Evolutionary conservation across 2,329 filamentous ascomycete genomes (phyloP).

Genomic region (Penicillium concentricum): DNA sequence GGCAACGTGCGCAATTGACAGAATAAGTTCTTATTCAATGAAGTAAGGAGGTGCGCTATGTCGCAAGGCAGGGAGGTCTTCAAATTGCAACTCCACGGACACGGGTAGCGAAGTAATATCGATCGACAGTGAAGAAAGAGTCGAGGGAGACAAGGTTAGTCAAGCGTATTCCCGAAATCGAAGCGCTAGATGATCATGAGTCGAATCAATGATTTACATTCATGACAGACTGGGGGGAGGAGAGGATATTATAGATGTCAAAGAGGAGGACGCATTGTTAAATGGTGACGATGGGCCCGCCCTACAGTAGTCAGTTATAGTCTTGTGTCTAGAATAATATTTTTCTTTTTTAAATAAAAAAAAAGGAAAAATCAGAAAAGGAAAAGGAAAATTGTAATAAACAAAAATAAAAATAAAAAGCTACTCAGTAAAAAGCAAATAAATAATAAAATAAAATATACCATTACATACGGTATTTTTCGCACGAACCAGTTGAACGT

Average conservation of each 20-base stretch:
- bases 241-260: conserved; percentile 20
- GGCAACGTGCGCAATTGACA: conserved; percentile 19
- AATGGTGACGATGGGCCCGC: conserved; percentile 10
- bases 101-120: neutral
- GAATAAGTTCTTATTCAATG: neutral
- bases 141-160: neutral
- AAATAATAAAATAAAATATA: conserved; percentile 1
- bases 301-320: conserved; percentile 13
- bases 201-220: conserved; percentile 1
- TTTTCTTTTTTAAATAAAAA: neutral
- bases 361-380: neutral
- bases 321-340: conserved; percentile 11
- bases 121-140: neutral
- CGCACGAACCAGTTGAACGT: conserved; percentile 1
- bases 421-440: conserved; percentile 7
- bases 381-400: conserved; percentile 1
- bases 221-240: conserved; percentile 5
- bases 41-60: neutral
- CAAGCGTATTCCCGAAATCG: neutral
- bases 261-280: conserved; percentile 2
- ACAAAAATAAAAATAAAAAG: conserved; percentile 7
- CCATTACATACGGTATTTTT: conserved; percentile 11
- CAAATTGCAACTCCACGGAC: conserved; percentile 1
- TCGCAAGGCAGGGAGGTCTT: conserved; percentile 12
- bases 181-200: neutral